Evolutionary conservation across 2,329 filamentous ascomycete species (phyloP).

Genomic region (Sporothrix brasiliensis): DNA sequence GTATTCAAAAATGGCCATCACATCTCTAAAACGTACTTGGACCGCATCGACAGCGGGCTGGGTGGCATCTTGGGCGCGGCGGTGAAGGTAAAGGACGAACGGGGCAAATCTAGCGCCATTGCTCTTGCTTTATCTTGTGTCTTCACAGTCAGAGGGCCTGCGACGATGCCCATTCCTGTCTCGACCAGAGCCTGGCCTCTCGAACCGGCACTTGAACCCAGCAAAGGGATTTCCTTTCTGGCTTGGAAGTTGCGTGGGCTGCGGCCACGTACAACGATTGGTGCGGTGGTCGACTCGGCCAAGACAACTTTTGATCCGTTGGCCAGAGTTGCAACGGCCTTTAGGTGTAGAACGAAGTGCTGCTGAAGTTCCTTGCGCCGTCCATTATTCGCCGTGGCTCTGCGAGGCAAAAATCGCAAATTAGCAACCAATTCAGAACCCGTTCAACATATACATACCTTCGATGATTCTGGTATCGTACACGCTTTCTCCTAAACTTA

Average conservation of each 20-base stretch:
- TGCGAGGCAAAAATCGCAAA: conserved; percentile 38
- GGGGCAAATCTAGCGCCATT: conserved; percentile 58
- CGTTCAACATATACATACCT: neutral
- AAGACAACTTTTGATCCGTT: conserved; percentile 82
- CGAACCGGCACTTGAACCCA: conserved; percentile 74
- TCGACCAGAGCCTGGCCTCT: conserved; percentile 75
- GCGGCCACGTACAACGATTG: conserved; percentile 89
- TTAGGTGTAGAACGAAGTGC: conserved; percentile 88
- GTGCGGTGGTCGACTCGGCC: conserved; percentile 81
- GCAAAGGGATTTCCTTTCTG: conserved; percentile 86
- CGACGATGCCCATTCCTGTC: conserved; percentile 63
- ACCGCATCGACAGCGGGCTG: conserved; percentile 59
- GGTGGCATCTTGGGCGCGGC: conserved; percentile 57
- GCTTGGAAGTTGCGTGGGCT: conserved; percentile 95
- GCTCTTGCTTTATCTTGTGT: conserved; percentile 58
- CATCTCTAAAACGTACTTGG: conserved; percentile 54
- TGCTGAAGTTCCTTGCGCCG: conserved; percentile 93
- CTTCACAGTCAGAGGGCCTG: conserved; percentile 58
- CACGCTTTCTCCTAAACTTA: conserved; percentile 45
- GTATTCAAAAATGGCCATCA: neutral
- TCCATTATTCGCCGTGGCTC: conserved; percentile 95
- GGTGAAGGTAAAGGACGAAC: conserved; percentile 62
- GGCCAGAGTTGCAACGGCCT: conserved; percentile 79
- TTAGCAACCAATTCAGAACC: neutral
- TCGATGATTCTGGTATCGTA: neutral